These are phyloP conservation scores for Dothideomycetes sp. DNA, from an alignment of 2,329 filamentous ascomycete genomes.

Conservation along the genomic window DNA sequence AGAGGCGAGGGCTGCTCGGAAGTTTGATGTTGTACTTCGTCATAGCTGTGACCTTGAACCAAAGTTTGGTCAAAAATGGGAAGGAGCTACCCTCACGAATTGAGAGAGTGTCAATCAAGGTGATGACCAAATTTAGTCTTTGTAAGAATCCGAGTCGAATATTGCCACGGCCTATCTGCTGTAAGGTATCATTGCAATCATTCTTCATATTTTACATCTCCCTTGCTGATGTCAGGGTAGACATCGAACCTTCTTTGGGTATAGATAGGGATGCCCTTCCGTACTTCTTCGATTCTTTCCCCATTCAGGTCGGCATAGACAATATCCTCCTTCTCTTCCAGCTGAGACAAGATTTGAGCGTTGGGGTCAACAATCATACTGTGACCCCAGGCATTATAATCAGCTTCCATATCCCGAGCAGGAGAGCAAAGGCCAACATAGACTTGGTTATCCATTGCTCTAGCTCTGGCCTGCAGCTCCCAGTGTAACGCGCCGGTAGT, in stretches of 20 bases:
- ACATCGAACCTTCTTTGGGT: constrained; percentile 87
- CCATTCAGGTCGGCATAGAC: constrained; percentile 61
- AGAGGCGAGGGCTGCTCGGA: no score
- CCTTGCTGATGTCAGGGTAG: constrained; percentile 77
- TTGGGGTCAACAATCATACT: constrained; percentile 81
- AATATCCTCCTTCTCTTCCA: constrained; percentile 66
- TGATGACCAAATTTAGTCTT: no score
- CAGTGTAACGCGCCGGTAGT: constrained; percentile 91
- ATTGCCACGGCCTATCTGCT: no score
- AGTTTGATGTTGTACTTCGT: no score
- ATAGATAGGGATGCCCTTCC: constrained; percentile 74
- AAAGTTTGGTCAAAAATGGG: no score
- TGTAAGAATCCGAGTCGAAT: no score
- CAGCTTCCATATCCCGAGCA: constrained; percentile 63
- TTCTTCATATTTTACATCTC: constrained; percentile 26
- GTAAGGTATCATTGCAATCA: constrained; percentile 9
- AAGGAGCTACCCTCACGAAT: no score
- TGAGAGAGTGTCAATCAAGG: no score
- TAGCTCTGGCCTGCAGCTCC: constrained; percentile 67
- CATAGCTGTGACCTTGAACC: no score
- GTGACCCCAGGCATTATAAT: constrained; percentile 88
- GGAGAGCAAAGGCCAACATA: constrained; percentile 92
- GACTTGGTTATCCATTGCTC: constrained; percentile 87
- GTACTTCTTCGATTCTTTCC: constrained; percentile 59
- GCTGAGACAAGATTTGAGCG: constrained; percentile 68